These are phyloP conservation scores for Tetradesmus lagerheimii DNA, from an alignment of 139 green algal species.

Conservation along the genomic window DNA sequence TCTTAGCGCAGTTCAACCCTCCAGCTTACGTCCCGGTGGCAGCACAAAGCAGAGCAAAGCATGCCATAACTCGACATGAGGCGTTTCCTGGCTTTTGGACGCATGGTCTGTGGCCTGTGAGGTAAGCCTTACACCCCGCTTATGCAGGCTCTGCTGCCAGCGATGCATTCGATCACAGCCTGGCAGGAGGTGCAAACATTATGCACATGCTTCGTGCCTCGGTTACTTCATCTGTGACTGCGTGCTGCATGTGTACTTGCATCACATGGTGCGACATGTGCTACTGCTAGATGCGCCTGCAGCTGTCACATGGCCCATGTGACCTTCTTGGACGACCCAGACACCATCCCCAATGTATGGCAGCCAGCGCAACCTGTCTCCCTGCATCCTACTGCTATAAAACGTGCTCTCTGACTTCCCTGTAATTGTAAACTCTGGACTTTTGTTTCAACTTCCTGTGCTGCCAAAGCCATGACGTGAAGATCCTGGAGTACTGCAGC, in stretches of 20 bases:
- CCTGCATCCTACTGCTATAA: too few relatives aligned
- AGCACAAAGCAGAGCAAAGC: not conserved
- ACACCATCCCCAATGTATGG: too few relatives aligned
- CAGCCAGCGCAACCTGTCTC: too few relatives aligned
- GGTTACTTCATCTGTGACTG: not conserved
- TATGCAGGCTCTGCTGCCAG: not conserved
- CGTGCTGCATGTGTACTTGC: not conserved
- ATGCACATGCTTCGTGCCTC: not conserved
- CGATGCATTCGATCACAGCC: not conserved
- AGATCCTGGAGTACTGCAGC: conserved; percentile 39
- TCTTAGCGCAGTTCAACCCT: conserved; percentile 24
- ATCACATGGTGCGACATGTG: not conserved
- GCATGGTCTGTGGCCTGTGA: conserved; percentile 43
- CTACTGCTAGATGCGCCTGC: not conserved
- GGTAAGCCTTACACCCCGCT: conserved; percentile 10
- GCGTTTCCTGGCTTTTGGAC: conserved; percentile 35
- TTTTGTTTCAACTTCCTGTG: too few relatives aligned
- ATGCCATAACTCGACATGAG: not conserved
- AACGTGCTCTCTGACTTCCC: too few relatives aligned
- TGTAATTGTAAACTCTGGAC: too few relatives aligned
- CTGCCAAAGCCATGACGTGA: not conserved
- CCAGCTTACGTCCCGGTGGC: not conserved
- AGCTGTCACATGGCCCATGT: not conserved
- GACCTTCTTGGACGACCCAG: not conserved
- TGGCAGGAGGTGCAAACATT: not conserved